Base-by-base conservation (phyloP, 108 stramenopile genomes). In the Skeletonema grethae region DNA sequence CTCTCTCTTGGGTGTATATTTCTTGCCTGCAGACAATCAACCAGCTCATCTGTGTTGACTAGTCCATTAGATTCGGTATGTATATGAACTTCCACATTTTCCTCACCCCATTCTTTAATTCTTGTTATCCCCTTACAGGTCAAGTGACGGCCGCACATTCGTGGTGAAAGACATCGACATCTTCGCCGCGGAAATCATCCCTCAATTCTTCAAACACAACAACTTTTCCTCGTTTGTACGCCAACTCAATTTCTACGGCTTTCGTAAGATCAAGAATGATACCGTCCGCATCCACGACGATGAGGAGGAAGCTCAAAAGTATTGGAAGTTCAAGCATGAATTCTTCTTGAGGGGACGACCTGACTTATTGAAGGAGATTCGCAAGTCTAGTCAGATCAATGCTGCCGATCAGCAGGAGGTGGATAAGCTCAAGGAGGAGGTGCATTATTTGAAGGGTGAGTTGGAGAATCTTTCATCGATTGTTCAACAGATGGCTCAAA, bases 201-300 rank as follows among this genome's bases (percentile, higher is more conserved):
- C 94, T 11, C 85, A 92, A 45, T 97, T 85, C 60, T 97, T 97
- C 91, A 97, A 97, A 82, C 97, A 97, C 83, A 92, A 88, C 66
- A 96, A 97, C 87, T 96, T 94, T 75, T 76, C 81, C 12, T 87
- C 85, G 32, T 97, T 97, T 68, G 95, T 97, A 12, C 90, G 97
- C 1, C 97, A 97, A 65, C 84, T 97, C 55, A 97, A 97, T 75
- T 94, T 97, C 71, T 97, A 96, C 59, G 95, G 91, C 56, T 94
- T 94, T 35, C 82, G 89, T 11, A 94, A 94, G 57, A 90, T 94
- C 63, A 89, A 89, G 65, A 81, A 79, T 28, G 93, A 94, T 59
- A 79, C 87, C 29, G 73, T 94, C 56, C 83, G 85, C 36, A 70
- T 94, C 50, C 68, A 70, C 11, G 89, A 75, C 20, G 70, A 65